Percentiles rank a stretch among this genome's conserved stretches.
Evolutionary conservation across 805 yeast genomes (phyloP).

Genomic region (Ogataea methylovora): DNA sequence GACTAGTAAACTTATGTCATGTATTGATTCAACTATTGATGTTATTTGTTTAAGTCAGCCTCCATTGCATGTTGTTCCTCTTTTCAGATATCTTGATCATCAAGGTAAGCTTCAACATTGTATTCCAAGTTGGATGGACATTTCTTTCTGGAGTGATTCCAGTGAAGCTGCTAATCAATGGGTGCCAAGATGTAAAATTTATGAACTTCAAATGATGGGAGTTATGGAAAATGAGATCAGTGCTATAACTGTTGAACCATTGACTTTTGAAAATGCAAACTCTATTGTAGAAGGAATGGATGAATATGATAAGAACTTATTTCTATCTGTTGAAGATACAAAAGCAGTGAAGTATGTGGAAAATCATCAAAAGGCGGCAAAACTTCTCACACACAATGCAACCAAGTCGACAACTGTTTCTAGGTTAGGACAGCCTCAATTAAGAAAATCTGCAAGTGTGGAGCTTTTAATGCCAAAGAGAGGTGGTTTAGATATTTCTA

Average conservation of each 20-base stretch:
- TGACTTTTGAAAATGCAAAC: conserved; percentile 29
- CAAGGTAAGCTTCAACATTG: conserved; percentile 53
- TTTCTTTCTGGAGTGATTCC: conserved; percentile 77
- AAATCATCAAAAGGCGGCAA: background rate
- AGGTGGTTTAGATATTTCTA: background rate
- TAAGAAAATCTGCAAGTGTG: background rate
- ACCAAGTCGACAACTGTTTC: background rate
- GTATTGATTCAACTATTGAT: conserved; percentile 82
- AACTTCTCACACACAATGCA: conserved; percentile 1
- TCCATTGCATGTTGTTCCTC: conserved; percentile 87
- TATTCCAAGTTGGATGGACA: conserved; percentile 93
- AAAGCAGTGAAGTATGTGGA: background rate
- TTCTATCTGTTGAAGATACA: conserved; percentile 18
- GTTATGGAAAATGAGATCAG: conserved; percentile 85
- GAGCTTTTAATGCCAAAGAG: background rate
- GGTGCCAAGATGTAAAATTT: conserved; percentile 92
- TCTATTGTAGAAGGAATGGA: conserved; percentile 57
- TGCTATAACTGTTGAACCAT: conserved; percentile 56
- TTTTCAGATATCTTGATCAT: conserved; percentile 62
- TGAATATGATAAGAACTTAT: conserved; percentile 55
- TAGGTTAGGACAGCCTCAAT: background rate
- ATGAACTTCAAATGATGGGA: conserved; percentile 98
- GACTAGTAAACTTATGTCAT: conserved; percentile 67
- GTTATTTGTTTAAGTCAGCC: conserved; percentile 83
- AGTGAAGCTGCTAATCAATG: conserved; percentile 48